Percentiles rank a stretch among this genome's conserved stretches.
These are phyloP conservation scores for Neurospora tetrasperma DNA, from an alignment of 495 filamentous ascomycete species.

Conservation along the genomic window DNA sequence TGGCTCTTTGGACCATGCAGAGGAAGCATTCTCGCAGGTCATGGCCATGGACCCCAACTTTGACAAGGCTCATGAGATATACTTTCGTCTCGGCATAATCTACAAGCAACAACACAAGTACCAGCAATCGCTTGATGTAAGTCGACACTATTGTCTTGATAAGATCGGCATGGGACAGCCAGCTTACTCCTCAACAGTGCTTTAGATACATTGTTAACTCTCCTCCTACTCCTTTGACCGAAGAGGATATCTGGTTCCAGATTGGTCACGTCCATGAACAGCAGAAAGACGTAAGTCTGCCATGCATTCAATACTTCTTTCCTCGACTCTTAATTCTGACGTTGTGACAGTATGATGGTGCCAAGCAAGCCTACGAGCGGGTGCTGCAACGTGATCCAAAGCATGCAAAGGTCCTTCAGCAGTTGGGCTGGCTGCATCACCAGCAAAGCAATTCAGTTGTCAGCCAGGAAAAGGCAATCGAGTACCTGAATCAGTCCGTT, in stretches of 20 bases:
- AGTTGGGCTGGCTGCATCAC: slow-evolving; percentile 96
- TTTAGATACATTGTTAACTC: slow-evolving; percentile 97
- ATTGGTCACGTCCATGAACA: slow-evolving; percentile 99
- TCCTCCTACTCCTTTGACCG: slow-evolving; percentile 83
- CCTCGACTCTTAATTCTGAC: slow-evolving; percentile 19
- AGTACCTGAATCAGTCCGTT: slow-evolving; percentile 96
- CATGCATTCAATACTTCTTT: neutral
- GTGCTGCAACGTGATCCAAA: slow-evolving; percentile 93
- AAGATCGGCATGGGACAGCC: slow-evolving; percentile 5
- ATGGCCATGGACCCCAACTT: slow-evolving; percentile 99
- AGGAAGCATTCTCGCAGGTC: slow-evolving; percentile 96
- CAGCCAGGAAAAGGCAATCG: slow-evolving; percentile 91
- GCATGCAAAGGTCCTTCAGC: slow-evolving; percentile 96
- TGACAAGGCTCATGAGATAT: slow-evolving; percentile 98
- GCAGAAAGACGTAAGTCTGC: slow-evolving; percentile 82
- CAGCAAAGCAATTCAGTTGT: slow-evolving; percentile 82
- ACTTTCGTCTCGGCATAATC: slow-evolving; percentile 96
- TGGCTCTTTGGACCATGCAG: slow-evolving; percentile 92
- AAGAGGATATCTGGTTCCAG: slow-evolving; percentile 99
- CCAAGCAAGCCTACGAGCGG: slow-evolving; percentile 81
- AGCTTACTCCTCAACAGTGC: slow-evolving; percentile 50
- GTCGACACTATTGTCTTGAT: slow-evolving; percentile 10
- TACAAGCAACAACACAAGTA: slow-evolving; percentile 99
- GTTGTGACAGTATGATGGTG: slow-evolving; percentile 67
- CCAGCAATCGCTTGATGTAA: slow-evolving; percentile 78